Conservation (phyloP, 2,329 filamentous ascomycete species). For the Apiospora sp. region DNA sequence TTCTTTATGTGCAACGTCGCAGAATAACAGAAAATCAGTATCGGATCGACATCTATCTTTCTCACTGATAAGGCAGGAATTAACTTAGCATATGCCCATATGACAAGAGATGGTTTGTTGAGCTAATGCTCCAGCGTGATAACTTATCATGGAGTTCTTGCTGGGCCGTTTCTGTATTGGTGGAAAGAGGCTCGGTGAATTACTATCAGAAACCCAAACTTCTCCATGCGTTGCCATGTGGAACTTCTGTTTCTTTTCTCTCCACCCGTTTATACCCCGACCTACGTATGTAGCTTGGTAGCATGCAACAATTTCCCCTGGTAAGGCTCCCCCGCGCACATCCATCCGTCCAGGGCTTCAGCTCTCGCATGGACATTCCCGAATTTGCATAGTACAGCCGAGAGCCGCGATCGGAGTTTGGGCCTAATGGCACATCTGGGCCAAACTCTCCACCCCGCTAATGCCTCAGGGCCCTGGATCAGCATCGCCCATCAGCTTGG, state of each 20-base stretch:
- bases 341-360: background rate
- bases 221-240: constrained; percentile 1
- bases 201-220: constrained; percentile 13
- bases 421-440: background rate
- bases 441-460: background rate
- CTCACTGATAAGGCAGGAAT: background rate
- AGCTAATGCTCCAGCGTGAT: background rate
- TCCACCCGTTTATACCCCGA: constrained; percentile 5
- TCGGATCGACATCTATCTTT: background rate
- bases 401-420: constrained; percentile 14
- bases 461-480: background rate
- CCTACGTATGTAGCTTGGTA: background rate
- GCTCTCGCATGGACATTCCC: constrained; percentile 23
- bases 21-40: background rate
- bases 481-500: background rate
- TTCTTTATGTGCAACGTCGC: background rate
- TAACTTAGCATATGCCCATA: background rate
- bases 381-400: constrained; percentile 11
- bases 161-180: background rate
- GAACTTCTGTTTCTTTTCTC: background rate
- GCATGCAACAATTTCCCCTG: constrained; percentile 14
- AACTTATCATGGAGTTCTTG: background rate
- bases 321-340: background rate
- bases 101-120: background rate
- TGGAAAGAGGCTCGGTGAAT: constrained; percentile 18